Percentiles rank a stretch among this genome's conserved stretches.
phyloP scores from a whole-genome alignment of 352 stramenopile genomes.

The Phytophthora gonapodyides region DNA sequence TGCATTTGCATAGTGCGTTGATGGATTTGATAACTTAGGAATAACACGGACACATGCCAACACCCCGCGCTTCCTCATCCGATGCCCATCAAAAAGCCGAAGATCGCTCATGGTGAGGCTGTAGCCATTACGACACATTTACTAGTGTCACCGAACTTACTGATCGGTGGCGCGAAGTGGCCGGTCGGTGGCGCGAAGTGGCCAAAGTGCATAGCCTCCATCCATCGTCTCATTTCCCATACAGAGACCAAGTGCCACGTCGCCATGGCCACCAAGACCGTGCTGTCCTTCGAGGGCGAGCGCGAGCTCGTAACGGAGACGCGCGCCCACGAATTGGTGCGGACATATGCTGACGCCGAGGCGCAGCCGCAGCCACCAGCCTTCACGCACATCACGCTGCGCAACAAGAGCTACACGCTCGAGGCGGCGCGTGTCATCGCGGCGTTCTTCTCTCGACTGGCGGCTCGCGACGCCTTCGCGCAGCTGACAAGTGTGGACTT shows the following conservation, averaged over 20 bases:
- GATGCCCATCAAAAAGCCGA: constrained; percentile 5
- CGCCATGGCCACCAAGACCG: constrained; percentile 34
- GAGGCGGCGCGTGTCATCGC: constrained; percentile 77
- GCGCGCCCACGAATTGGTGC: constrained; percentile 72
- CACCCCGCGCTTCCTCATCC: neutral
- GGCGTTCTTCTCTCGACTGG: constrained; percentile 63
- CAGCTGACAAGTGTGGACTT: constrained; percentile 82
- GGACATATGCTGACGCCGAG: constrained; percentile 45
- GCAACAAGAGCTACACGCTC: constrained; percentile 90
- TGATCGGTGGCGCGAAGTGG: no score
- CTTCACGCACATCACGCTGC: constrained; percentile 85
- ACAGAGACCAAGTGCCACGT: constrained; percentile 21
- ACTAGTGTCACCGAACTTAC: no score
- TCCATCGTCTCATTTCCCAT: constrained; percentile 9
- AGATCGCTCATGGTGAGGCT: constrained; percentile 7
- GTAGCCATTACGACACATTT: constrained; percentile 10
- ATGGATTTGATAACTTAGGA: constrained; percentile 45
- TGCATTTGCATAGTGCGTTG: constrained; percentile 43
- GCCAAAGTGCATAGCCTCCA: neutral
- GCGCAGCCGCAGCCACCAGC: constrained; percentile 25
- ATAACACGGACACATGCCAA: constrained; percentile 30
- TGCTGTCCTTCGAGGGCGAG: constrained; percentile 75
- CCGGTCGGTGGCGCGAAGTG: no score
- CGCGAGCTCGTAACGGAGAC: constrained; percentile 79
- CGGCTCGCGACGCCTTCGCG: constrained; percentile 52